A percentile compares a stretch with the other conserved stretches of the same genome.
Evolutionary conservation across 1,139 yeast genomes (phyloP).

Genomic region (Lodderomyces metapsilosis): DNA sequence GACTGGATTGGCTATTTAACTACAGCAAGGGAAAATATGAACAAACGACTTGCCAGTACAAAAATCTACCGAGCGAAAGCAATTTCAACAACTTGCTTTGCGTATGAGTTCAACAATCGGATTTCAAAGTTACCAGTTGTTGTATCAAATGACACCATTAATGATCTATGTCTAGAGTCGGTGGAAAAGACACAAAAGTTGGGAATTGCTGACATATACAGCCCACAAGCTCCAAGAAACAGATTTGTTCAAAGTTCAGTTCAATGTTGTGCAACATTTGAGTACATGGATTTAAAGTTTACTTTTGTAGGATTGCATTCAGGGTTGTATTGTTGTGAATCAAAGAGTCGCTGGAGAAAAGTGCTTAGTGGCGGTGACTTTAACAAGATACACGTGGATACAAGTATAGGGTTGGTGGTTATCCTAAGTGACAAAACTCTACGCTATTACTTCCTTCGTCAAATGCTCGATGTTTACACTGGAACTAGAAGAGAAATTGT

Average conservation of each 20-base stretch:
- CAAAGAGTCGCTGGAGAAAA: constrained; percentile 57
- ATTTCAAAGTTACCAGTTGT: constrained; percentile 59
- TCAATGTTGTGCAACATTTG: constrained; percentile 27
- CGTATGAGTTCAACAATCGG: constrained; percentile 56
- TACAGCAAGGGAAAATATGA: constrained; percentile 53
- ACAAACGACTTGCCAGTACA: constrained; percentile 39
- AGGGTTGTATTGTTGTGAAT: constrained; percentile 50
- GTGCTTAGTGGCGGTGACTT: constrained; percentile 56
- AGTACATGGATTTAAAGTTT: constrained; percentile 24
- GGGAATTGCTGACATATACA: constrained; percentile 32
- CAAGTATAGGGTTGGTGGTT: constrained; percentile 56
- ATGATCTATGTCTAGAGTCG: constrained; percentile 28
- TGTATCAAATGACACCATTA: constrained; percentile 63
- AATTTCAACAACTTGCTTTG: constrained; percentile 62
- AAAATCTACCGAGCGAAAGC: constrained; percentile 58
- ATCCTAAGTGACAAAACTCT: constrained; percentile 60
- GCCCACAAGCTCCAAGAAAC: constrained; percentile 20
- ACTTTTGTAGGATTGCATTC: constrained; percentile 34
- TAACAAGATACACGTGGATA: constrained; percentile 60
- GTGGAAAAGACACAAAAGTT: constrained; percentile 19
- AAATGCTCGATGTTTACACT: constrained; percentile 38
- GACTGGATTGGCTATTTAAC: constrained; percentile 61
- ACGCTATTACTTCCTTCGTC: constrained; percentile 58
- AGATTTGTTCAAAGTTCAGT: constrained; percentile 29
- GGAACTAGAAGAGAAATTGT: constrained; percentile 31